These are phyloP conservation scores for Penicillium sp. DNA, from an alignment of 2,329 filamentous ascomycete species.

Conservation along the genomic window DNA sequence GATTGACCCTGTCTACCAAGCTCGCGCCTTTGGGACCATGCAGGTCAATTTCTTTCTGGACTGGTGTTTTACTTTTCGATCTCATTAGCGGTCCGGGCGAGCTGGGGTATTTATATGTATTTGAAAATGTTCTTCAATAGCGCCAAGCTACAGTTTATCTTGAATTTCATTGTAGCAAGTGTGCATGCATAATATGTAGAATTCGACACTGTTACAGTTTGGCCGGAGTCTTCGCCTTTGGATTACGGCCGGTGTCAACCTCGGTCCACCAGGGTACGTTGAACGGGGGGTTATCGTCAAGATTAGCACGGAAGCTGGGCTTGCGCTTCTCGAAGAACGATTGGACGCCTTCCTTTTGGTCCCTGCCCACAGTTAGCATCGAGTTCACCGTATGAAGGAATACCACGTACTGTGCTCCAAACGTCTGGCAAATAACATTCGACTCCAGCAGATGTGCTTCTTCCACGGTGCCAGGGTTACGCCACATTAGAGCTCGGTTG, in stretches of 20 bases:
- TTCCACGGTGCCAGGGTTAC: constrained; percentile 57
- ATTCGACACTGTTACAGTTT: constrained; percentile 22
- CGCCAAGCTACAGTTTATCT: constrained; percentile 7
- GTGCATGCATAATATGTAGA: neutral
- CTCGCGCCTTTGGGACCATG: constrained; percentile 5
- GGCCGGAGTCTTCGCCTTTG: constrained; percentile 20
- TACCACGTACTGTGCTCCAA: constrained; percentile 31
- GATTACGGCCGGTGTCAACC: constrained; percentile 43
- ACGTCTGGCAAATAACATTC: constrained; percentile 39
- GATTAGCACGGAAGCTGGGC: constrained; percentile 60
- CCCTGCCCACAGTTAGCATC: constrained; percentile 40
- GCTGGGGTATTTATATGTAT: constrained; percentile 18
- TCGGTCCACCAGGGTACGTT: constrained; percentile 69
- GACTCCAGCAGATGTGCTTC: constrained; percentile 67
- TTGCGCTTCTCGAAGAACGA: constrained; percentile 70
- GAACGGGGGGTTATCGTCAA: constrained; percentile 59
- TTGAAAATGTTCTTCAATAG: constrained; percentile 17
- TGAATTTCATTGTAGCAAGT: neutral
- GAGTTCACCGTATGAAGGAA: no score
- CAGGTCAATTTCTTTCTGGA: constrained; percentile 15
- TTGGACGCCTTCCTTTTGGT: constrained; percentile 65
- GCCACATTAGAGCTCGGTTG: constrained; percentile 71
- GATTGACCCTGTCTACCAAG: constrained; percentile 4
- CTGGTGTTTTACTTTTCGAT: constrained; percentile 23
- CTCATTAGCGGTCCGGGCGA: constrained; percentile 26